A percentile compares a stretch with the other conserved stretches of the same genome.
Evolutionary conservation across 331 rosid species (phyloP).

Genomic region (Quercus phellos): DNA sequence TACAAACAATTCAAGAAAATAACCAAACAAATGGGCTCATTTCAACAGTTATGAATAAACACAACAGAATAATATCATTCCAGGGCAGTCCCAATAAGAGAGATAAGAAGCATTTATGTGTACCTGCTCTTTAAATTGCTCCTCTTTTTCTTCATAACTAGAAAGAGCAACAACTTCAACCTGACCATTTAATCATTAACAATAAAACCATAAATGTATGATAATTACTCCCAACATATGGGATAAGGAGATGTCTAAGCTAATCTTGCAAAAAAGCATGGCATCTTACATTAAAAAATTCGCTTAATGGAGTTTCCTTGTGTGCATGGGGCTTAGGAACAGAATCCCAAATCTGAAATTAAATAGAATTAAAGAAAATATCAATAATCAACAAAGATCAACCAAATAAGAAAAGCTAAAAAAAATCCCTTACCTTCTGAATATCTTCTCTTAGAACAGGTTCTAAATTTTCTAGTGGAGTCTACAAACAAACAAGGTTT

Average conservation of each 20-base stretch:
- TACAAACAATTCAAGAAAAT: not conserved
- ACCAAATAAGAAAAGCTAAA: slow-evolving; percentile 14
- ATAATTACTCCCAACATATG: not conserved
- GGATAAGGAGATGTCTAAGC: slow-evolving; percentile 11
- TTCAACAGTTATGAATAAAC: not conserved
- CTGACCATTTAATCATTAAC: slow-evolving; percentile 47
- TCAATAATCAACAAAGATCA: not conserved
- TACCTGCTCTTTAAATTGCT: slow-evolving; percentile 94
- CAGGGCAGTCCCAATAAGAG: not conserved
- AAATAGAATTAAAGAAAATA: not conserved
- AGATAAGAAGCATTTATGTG: slow-evolving; percentile 11
- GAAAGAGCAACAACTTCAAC: slow-evolving; percentile 97
- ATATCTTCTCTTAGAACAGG: slow-evolving; percentile 96
- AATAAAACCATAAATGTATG: slow-evolving; percentile 14
- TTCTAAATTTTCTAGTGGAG: slow-evolving; percentile 96
- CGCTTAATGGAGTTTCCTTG: slow-evolving; percentile 84
- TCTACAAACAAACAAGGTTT: slow-evolving; percentile 43
- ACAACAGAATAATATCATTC: not conserved
- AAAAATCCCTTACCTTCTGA: slow-evolving; percentile 63
- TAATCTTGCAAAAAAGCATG: slow-evolving; percentile 9
- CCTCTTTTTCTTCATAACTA: slow-evolving; percentile 98
- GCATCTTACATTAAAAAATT: slow-evolving; percentile 75
- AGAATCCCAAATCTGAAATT: slow-evolving; percentile 89
- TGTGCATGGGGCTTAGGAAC: slow-evolving; percentile 96
- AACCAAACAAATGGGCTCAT: no score